Conservation (phyloP, 2,329 filamentous ascomycete genomes). For the Talaromyces sp. region DNA sequence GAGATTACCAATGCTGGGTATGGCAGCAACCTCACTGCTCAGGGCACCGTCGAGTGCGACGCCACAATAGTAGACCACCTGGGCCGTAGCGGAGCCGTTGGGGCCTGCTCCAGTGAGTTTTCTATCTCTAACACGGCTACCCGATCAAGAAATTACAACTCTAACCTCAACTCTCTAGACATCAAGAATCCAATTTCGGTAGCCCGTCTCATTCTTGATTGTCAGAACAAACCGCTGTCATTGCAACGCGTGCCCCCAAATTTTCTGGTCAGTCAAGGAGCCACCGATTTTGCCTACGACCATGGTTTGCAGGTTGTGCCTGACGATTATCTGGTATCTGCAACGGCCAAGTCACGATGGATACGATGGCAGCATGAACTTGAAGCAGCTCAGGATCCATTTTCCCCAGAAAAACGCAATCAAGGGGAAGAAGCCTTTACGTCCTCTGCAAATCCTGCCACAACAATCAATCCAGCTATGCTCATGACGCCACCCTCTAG, state of each 20-base stretch:
- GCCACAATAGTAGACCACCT: slow-evolving; percentile 87
- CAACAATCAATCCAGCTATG: slow-evolving; percentile 19
- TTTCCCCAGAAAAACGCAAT: slow-evolving; percentile 14
- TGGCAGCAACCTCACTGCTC: slow-evolving; percentile 87
- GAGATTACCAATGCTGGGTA: slow-evolving; percentile 97
- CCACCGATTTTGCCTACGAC: slow-evolving; percentile 77
- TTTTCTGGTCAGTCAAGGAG: slow-evolving; percentile 79
- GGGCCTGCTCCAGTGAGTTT: slow-evolving; percentile 76
- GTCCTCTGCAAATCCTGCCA: slow-evolving; percentile 19
- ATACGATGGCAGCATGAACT: slow-evolving; percentile 70
- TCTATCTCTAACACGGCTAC: not conserved
- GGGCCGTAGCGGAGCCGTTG: slow-evolving; percentile 87
- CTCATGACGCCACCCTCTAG: slow-evolving; percentile 15
- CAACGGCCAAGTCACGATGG: slow-evolving; percentile 72
- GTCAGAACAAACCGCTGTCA: slow-evolving; percentile 69
- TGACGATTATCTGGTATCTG: slow-evolving; percentile 74
- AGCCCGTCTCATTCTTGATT: slow-evolving; percentile 75
- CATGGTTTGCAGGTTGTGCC: slow-evolving; percentile 68
- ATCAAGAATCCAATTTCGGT: slow-evolving; percentile 89
- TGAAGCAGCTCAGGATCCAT: slow-evolving; percentile 45
- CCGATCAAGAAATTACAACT: not conserved
- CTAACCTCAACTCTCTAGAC: slow-evolving; percentile 47
- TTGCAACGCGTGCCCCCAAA: slow-evolving; percentile 89
- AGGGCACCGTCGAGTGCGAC: slow-evolving; percentile 90
- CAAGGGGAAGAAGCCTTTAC: slow-evolving; percentile 15